Percentiles rank a stretch among this genome's conserved stretches.
Conservation (phyloP, 2,329 filamentous ascomycete genomes). For the Pseudocercospora vitis region DNA sequence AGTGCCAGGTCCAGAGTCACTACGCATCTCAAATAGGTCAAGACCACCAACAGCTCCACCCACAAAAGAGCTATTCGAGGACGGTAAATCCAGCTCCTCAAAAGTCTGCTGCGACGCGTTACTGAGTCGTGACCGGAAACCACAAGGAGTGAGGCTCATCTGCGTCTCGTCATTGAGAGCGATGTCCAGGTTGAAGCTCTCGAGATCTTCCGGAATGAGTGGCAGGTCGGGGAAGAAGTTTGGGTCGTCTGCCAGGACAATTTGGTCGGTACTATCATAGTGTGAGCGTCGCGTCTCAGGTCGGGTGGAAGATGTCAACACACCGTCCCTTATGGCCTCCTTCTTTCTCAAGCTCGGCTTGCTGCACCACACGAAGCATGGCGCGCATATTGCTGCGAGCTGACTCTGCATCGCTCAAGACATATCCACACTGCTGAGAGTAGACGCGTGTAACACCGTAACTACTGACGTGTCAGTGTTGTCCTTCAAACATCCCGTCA, state of each 20-base stretch:
- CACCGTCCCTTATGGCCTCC: constrained; percentile 70
- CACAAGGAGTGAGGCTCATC: constrained; percentile 41
- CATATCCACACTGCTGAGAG: constrained; percentile 80
- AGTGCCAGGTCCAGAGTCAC: constrained; percentile 42
- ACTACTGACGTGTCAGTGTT: constrained; percentile 38
- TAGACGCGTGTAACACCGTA: constrained; percentile 85
- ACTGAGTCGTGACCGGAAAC: constrained; percentile 22
- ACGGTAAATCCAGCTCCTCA: constrained; percentile 51
- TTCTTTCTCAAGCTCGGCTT: constrained; percentile 65
- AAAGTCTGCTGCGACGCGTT: constrained; percentile 33
- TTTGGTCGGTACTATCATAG: constrained; percentile 64
- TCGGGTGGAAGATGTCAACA: constrained; percentile 28
- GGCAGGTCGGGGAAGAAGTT: constrained; percentile 69
- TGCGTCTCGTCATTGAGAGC: constrained; percentile 48
- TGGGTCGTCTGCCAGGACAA: constrained; percentile 79
- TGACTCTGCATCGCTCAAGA: constrained; percentile 75
- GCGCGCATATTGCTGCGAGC: constrained; percentile 71
- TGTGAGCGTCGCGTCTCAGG: constrained; percentile 1
- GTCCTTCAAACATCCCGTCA: not conserved
- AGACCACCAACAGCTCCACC: constrained; percentile 40
- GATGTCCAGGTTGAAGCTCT: constrained; percentile 47
- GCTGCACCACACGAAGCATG: constrained; percentile 60
- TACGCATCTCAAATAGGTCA: constrained; percentile 44
- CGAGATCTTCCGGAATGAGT: constrained; percentile 61
- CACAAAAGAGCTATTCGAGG: constrained; percentile 41